Conservation (phyloP, 495 filamentous ascomycete species). For the Baudoinia panamericana region DNA sequence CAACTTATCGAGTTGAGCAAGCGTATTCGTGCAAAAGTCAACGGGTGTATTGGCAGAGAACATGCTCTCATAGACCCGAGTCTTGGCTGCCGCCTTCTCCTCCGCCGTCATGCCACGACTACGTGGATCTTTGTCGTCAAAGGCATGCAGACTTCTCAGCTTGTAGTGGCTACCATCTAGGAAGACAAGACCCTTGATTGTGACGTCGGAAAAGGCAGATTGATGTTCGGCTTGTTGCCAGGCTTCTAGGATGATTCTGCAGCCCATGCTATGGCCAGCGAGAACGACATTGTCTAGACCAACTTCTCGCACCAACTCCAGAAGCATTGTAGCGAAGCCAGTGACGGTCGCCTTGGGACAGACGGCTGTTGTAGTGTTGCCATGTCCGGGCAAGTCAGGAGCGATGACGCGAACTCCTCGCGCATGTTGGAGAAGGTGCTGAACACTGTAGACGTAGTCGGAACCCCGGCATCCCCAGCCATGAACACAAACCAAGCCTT, state of each 20-base stretch:
- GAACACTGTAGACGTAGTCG: constrained; percentile 3
- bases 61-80: constrained; percentile 6
- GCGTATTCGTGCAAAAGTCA: constrained; percentile 1
- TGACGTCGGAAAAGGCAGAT: not conserved
- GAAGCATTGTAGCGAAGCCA: constrained; percentile 1
- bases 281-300: constrained; percentile 1
- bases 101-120: constrained; percentile 2
- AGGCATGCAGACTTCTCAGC: constrained; percentile 4
- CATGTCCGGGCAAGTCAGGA: constrained; percentile 10
- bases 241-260: constrained; percentile 2
- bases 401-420: not conserved
- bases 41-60: constrained; percentile 5
- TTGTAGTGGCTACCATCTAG: constrained; percentile 12
- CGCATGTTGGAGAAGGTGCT: not conserved
- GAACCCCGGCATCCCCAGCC: constrained; percentile 11
- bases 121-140: constrained; percentile 8
- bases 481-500: constrained; percentile 6
- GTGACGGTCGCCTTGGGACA: not conserved
- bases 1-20: constrained; percentile 4
- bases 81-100: constrained; percentile 3
- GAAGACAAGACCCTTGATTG: constrained; percentile 6
- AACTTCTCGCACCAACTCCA: not conserved
- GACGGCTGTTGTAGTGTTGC: not conserved
- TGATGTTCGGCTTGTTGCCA: not conserved
- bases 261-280: constrained; percentile 13